A percentile compares a stretch with the other conserved stretches of the same genome.
These are phyloP conservation scores for Suillus clintonianus DNA, from an alignment of 768 basidiomycete species.

Conservation along the genomic window DNA sequence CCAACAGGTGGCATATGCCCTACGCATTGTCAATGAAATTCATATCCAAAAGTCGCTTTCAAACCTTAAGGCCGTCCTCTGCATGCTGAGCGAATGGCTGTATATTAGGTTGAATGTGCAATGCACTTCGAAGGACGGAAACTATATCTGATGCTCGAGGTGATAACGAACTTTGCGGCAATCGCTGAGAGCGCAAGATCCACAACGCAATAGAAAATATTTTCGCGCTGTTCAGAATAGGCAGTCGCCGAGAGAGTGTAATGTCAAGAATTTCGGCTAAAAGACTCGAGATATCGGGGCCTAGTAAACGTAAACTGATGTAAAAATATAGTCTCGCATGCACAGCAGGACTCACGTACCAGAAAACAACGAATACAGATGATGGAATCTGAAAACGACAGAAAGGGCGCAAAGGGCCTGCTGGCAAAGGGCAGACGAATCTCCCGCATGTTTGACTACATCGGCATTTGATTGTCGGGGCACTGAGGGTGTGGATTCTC, in stretches of 20 bases:
- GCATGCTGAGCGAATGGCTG: conserved; percentile 11
- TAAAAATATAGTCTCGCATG: conserved; percentile 1
- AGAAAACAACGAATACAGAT: conserved; percentile 47
- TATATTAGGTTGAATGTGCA: conserved; percentile 30
- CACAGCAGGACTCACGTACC: conserved; percentile 38
- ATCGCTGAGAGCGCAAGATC: conserved; percentile 49
- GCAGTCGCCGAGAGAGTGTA: conserved; percentile 33
- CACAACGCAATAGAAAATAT: conserved; percentile 49
- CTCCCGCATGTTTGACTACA: conserved; percentile 40
- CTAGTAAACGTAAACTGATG: conserved; percentile 29
- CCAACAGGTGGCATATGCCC: conserved; percentile 27
- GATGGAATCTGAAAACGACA: conserved; percentile 49
- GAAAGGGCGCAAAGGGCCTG: conserved; percentile 54
- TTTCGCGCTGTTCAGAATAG: conserved; percentile 43
- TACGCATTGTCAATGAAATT: conserved; percentile 3
- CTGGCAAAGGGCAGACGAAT: conserved; percentile 50
- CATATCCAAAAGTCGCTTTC: not conserved
- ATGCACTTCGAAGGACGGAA: conserved; percentile 35
- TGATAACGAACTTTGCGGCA: conserved; percentile 44
- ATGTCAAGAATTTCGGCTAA: conserved; percentile 48
- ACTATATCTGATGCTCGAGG: conserved; percentile 34
- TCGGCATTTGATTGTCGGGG: conserved; percentile 30
- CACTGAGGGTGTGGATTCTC: conserved; percentile 8
- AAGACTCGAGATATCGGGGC: conserved; percentile 43
- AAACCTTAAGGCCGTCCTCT: conserved; percentile 32